Evolutionary conservation across 2,329 filamentous ascomycete species (phyloP), one percentile per base, ranked within the genome.

Genomic region (Fusarium neocosmosporiellum): DNA sequence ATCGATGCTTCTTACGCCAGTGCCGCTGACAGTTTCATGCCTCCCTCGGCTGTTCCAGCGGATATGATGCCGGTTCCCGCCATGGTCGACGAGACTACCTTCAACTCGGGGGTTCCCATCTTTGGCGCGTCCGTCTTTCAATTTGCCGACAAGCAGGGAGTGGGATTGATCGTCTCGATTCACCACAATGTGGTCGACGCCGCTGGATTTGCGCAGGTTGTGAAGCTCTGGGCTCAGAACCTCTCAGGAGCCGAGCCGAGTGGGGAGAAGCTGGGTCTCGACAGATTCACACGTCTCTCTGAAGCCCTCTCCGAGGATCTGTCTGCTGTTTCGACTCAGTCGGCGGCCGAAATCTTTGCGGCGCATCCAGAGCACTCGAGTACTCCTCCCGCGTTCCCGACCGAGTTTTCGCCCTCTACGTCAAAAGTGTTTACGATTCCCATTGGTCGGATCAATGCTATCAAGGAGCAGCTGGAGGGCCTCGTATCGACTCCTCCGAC

Each of bases 381-480:
- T 2, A 13, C 27, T 2, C 58, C 61, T 16, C 64, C 67, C 4
- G 20, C 57, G 1, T 24, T 69, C 10, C 67, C 60, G 11, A 29
- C 57, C 0, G 36, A 58, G 27, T 69, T 69, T 41, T 24, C 66
- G 11, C 14, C 59, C 4, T 66, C 43, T 16, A 59, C 66, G 11
- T 69, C 66, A 55, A 62, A 69, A 54, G 20, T 63, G 24, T 34
- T 66, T 22, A 20, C 58, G 4, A 67, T 67, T n/a, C 48, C 67
- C 1, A 31, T 64, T 43, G 20, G 24, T 1, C 29, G 31, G 3
- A 57, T 70, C 29, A 22, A 67, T 33, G 27, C 61, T 5, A 37
- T 27, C 34, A 66, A 66, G 18, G 10, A 64, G 37, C 27, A 13
- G 6, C 11, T 61, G 27, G 13, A 16, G n/a, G 24, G 14, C 7